These are phyloP conservation scores for Microbotryomycetes sp. DNA, from an alignment of 1,284 basidiomycete species.

Conservation along the genomic window DNA sequence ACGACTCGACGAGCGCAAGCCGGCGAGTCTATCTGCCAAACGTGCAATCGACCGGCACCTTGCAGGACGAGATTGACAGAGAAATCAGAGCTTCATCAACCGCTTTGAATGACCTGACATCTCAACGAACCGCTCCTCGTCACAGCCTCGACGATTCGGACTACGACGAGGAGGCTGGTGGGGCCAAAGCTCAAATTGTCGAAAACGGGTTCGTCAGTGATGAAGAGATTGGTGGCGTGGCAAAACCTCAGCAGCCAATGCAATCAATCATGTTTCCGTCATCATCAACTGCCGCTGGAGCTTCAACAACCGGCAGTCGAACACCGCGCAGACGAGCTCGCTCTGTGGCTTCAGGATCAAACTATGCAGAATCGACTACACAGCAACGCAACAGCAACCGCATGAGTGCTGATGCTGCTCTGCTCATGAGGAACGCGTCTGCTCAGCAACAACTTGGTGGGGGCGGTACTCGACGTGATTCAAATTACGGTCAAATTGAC, in stretches of 20 bases:
- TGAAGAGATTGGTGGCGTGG: background rate
- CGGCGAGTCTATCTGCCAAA: background rate
- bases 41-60: background rate
- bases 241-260: background rate
- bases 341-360: background rate
- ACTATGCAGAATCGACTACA: background rate
- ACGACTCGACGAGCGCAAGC: background rate
- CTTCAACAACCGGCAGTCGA: background rate
- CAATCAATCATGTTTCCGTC: background rate
- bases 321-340: background rate
- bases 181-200: background rate
- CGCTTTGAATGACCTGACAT: background rate
- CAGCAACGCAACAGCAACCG: background rate
- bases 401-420: background rate
- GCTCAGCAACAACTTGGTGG: no score
- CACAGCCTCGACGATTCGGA: background rate
- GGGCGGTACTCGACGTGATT: background rate
- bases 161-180: background rate
- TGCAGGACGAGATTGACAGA: background rate
- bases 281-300: no score
- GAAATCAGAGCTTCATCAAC: background rate
- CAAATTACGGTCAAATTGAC: background rate
- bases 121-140: background rate
- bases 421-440: background rate
- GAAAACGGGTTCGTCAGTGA: background rate